Conservation (phyloP, 1,284 basidiomycete genomes). For the Inonotus hispidus region DNA sequence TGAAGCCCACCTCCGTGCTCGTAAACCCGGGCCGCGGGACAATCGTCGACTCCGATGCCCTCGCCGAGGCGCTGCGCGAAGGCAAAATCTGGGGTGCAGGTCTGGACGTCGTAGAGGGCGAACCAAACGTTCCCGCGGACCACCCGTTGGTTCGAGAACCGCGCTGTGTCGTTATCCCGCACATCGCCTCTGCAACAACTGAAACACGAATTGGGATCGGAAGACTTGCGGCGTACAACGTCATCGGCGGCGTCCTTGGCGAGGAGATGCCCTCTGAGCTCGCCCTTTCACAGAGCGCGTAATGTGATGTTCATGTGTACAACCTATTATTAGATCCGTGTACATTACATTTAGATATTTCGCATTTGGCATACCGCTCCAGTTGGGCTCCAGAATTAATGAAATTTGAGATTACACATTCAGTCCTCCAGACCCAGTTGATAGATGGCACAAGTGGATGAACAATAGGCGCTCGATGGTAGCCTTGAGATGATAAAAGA, state of each 20-base stretch:
- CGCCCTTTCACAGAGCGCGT: conserved; percentile 25
- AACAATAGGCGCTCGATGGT: no score
- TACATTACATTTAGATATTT: background rate
- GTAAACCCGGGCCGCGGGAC: conserved; percentile 81
- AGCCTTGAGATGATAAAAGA: background rate
- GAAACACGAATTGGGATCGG: conserved; percentile 86
- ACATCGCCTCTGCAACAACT: conserved; percentile 85
- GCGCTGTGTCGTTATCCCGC: conserved; percentile 76
- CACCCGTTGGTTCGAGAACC: conserved; percentile 80
- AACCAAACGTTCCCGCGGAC: conserved; percentile 70
- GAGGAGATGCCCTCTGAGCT: conserved; percentile 53
- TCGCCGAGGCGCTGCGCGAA: conserved; percentile 73
- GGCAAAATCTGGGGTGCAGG: conserved; percentile 88
- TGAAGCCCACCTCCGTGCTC: conserved; percentile 80
- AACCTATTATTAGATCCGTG: background rate
- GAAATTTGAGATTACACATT: background rate
- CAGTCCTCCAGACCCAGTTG: background rate
- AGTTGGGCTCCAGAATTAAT: background rate
- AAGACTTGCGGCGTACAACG: conserved; percentile 60
- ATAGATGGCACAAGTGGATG: background rate
- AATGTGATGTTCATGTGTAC: background rate
- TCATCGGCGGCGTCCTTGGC: conserved; percentile 48
- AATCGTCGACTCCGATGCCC: conserved; percentile 84
- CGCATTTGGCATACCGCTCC: background rate
- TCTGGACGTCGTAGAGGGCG: conserved; percentile 90